These are phyloP conservation scores for Astrocystis sublimbata DNA, from an alignment of 495 filamentous ascomycete species.

Conservation along the genomic window DNA sequence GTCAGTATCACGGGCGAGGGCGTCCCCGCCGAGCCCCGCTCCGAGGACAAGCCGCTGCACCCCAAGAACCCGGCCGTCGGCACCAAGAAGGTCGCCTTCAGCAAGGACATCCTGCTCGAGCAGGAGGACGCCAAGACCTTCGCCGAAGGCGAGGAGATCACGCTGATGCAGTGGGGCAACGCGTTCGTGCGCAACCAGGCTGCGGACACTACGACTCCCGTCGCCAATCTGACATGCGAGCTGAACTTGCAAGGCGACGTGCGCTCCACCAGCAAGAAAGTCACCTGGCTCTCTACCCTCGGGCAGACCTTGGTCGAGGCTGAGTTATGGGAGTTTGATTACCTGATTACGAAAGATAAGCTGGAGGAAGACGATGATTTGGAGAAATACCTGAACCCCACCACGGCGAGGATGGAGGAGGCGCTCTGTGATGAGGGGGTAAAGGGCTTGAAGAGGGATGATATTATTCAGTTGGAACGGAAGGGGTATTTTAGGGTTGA, in stretches of 20 bases:
- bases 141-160: slow-evolving; percentile 76
- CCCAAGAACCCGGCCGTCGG: slow-evolving; percentile 72
- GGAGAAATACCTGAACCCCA: slow-evolving; percentile 67
- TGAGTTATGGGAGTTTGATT: slow-evolving; percentile 76
- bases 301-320: slow-evolving; percentile 66
- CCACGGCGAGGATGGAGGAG: slow-evolving; percentile 66
- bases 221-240: slow-evolving; percentile 68
- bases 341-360: slow-evolving; percentile 79
- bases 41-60: slow-evolving; percentile 74
- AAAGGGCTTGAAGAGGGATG: slow-evolving; percentile 62
- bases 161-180: slow-evolving; percentile 86
- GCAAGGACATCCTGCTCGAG: slow-evolving; percentile 65
- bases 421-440: slow-evolving; percentile 75
- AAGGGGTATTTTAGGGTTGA: slow-evolving; percentile 80
- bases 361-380: slow-evolving; percentile 69
- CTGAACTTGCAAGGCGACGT: slow-evolving; percentile 78
- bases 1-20: slow-evolving; percentile 21
- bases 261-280: slow-evolving; percentile 78
- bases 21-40: slow-evolving; percentile 19
- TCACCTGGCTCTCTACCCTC: slow-evolving; percentile 73
- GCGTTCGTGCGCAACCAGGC: slow-evolving; percentile 73
- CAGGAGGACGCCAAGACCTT: slow-evolving; percentile 75
- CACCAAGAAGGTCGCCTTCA: slow-evolving; percentile 73
- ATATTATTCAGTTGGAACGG: slow-evolving; percentile 82
- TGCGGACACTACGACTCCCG: slow-evolving; percentile 44